Evolutionary conservation across 2,329 filamentous ascomycete species (phyloP).

Genomic region (Pseudocercospora ulei): DNA sequence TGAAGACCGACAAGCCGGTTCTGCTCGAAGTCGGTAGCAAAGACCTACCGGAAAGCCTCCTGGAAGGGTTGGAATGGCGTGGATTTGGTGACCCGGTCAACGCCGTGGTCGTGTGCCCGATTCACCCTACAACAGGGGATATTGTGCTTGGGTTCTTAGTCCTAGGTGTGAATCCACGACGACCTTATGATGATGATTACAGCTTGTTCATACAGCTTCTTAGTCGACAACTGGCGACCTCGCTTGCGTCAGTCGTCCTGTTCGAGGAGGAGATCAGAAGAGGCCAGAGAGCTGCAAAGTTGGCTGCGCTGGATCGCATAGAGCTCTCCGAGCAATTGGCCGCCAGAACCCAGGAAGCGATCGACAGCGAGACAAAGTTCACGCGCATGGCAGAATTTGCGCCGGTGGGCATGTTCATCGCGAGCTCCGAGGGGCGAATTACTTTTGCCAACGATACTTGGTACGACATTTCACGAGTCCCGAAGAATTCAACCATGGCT

Average conservation of each 20-base stretch:
- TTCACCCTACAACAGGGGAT: constrained; percentile 66
- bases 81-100: constrained; percentile 62
- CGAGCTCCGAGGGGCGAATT: constrained; percentile 59
- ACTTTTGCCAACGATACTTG: constrained; percentile 75
- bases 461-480: constrained; percentile 58
- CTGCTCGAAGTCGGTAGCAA: constrained; percentile 57
- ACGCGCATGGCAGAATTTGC: constrained; percentile 77
- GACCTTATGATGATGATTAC: constrained; percentile 73
- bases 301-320: constrained; percentile 66
- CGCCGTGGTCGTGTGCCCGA: constrained; percentile 65
- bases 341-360: constrained; percentile 49
- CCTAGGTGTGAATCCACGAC: constrained; percentile 65
- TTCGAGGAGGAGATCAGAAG: constrained; percentile 75
- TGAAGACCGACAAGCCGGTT: constrained; percentile 56
- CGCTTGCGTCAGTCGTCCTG: constrained; percentile 68
- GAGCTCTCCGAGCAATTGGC: constrained; percentile 67
- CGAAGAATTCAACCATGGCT: constrained; percentile 48
- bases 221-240: constrained; percentile 66
- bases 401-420: constrained; percentile 76
- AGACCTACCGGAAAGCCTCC: constrained; percentile 54
- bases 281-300: constrained; percentile 60
- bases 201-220: constrained; percentile 65
- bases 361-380: constrained; percentile 63
- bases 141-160: constrained; percentile 67
- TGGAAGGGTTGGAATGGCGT: constrained; percentile 58